A percentile compares a stretch with the other conserved stretches of the same genome.
These are phyloP conservation scores for Aegilops bicornis DNA, from an alignment of 176 grass and related monocot species.

Conservation along the genomic window DNA sequence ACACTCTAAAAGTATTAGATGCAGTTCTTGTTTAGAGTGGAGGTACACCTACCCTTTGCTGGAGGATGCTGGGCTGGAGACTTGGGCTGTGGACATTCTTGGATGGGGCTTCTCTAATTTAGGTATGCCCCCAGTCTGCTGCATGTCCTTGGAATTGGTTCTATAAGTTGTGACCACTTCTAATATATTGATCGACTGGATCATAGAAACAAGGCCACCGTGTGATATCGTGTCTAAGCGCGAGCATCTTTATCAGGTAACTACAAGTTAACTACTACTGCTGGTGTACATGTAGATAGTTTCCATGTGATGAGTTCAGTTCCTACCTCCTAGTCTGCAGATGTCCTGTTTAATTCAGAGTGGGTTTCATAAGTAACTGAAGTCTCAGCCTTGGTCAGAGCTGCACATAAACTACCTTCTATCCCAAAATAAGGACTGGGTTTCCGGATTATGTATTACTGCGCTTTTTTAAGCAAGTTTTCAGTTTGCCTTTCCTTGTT, in stretches of 20 bases:
- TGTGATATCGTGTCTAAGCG: constrained; percentile 72
- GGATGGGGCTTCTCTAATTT: constrained; percentile 98
- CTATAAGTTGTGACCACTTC: constrained; percentile 6
- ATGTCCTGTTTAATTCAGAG: neutral
- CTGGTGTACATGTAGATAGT: neutral
- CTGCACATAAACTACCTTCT: neutral
- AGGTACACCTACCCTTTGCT: constrained; percentile 85
- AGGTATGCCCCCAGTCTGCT: constrained; percentile 36
- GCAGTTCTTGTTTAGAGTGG: constrained; percentile 99
- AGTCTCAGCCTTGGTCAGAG: neutral
- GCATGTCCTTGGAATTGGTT: neutral
- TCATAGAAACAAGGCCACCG: constrained; percentile 59
- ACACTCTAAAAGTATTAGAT: constrained; percentile 37
- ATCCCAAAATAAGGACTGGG: neutral
- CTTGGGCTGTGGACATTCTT: constrained; percentile 97
- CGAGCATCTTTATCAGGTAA: constrained; percentile 88
- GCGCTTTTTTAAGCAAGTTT: neutral
- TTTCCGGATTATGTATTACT: neutral
- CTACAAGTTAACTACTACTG: neutral
- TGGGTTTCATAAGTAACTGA: constrained; percentile 2
- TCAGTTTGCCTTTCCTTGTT: neutral
- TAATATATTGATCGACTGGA: constrained; percentile 19
- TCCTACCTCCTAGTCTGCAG: neutral
- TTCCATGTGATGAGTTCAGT: neutral
- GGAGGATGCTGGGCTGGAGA: constrained; percentile 81